Conservation (phyloP, 805 yeast species). For the Candida succiphila region DNA sequence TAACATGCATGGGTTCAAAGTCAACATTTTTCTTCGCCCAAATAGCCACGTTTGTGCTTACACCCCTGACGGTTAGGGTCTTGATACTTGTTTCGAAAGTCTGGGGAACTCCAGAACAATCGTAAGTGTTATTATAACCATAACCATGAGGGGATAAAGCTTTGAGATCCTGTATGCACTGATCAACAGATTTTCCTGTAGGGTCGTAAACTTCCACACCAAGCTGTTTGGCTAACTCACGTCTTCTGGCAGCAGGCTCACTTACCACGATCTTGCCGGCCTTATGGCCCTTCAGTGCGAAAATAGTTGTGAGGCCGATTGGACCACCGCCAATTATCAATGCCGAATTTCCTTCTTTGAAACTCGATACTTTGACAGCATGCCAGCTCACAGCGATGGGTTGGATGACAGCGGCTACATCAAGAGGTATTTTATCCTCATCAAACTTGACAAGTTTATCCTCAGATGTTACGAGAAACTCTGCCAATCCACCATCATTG, state of each 20-base stretch:
- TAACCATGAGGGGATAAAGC: conserved; percentile 27
- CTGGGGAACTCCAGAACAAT: conserved; percentile 41
- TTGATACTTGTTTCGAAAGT: conserved; percentile 33
- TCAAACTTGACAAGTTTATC: conserved; percentile 29
- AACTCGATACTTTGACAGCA: conserved; percentile 36
- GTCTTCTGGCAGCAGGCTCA: conserved; percentile 38
- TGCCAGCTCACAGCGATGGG: conserved; percentile 55
- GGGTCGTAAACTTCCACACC: conserved; percentile 26
- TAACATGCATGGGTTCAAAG: conserved; percentile 35
- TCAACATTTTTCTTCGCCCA: conserved; percentile 38
- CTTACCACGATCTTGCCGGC: conserved; percentile 35
- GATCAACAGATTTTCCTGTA: conserved; percentile 15
- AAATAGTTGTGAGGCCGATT: conserved; percentile 38
- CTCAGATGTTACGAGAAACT: conserved; percentile 29
- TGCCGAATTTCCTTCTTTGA: conserved; percentile 34
- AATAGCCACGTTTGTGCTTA: conserved; percentile 37
- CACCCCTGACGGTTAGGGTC: conserved; percentile 31
- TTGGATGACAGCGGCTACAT: conserved; percentile 47
- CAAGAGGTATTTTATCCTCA: conserved; percentile 29
- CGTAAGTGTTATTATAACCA: conserved; percentile 43
- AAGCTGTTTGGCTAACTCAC: conserved; percentile 24
- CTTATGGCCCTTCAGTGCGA: conserved; percentile 38
- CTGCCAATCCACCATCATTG: conserved; percentile 40
- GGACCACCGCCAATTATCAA: conserved; percentile 48
- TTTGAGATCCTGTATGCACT: conserved; percentile 22